Evolutionary conservation across 164 flowering plant genomes (phyloP).

Genomic region (Kalanchoe fedtschenkoi): DNA sequence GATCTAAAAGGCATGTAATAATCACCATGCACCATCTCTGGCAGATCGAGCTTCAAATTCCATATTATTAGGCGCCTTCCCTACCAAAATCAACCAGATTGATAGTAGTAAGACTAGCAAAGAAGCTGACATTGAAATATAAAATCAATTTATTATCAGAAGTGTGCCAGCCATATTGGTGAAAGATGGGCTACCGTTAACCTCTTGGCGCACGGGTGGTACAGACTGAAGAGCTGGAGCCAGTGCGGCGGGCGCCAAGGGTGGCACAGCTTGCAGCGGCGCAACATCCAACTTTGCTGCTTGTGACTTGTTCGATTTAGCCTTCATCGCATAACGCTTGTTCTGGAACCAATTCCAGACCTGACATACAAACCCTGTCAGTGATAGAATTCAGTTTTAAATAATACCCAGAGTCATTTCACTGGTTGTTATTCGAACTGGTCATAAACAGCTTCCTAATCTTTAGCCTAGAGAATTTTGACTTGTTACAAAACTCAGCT

Average conservation of each 20-base stretch:
- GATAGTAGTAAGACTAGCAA: not conserved
- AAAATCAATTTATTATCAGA: no score
- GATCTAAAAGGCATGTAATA: not conserved
- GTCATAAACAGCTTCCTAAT: no score
- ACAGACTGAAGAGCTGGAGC: not conserved
- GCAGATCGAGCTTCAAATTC: constrained; percentile 4
- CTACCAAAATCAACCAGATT: not conserved
- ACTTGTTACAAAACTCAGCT: no score
- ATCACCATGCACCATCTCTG: constrained; percentile 4
- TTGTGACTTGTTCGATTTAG: not conserved
- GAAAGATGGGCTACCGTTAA: not conserved
- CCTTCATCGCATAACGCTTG: not conserved
- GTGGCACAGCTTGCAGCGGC: not conserved
- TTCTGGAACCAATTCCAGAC: constrained; percentile 2
- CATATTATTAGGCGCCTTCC: not conserved
- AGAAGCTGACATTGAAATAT: not conserved
- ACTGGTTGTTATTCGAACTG: no score
- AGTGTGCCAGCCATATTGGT: not conserved
- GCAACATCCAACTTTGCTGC: not conserved
- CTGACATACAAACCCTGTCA: not conserved
- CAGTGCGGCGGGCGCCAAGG: not conserved
- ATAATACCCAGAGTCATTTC: no score
- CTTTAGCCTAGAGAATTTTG: no score
- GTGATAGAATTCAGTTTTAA: no score
- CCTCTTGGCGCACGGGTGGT: constrained; percentile 1